A percentile compares a stretch with the other conserved stretches of the same genome.
phyloP scores from a whole-genome alignment of 805 yeast genomes.

The Saccharomycopsis sp. region DNA sequence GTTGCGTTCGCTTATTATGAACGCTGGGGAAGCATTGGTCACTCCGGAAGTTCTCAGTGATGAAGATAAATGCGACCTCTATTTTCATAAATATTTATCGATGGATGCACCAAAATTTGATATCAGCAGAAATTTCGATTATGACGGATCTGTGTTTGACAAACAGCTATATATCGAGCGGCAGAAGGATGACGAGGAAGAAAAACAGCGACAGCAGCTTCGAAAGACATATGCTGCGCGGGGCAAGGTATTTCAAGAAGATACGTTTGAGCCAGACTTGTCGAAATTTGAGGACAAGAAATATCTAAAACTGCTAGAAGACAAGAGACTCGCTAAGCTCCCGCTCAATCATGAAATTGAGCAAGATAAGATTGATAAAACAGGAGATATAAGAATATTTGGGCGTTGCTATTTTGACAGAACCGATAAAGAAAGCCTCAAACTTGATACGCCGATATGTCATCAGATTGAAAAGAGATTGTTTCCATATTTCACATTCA shows the following conservation, averaged over 20 bases:
- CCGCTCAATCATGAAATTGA: conserved; percentile 7
- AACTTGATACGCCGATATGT: conserved; percentile 29
- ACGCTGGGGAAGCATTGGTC: not conserved
- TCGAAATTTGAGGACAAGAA: conserved; percentile 4
- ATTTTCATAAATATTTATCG: conserved; percentile 7
- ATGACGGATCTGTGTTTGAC: conserved; percentile 10
- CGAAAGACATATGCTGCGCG: conserved; percentile 11
- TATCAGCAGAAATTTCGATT: conserved; percentile 2
- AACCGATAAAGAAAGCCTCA: conserved; percentile 22
- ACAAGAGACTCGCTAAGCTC: not conserved
- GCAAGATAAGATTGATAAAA: conserved; percentile 13
- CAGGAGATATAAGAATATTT: conserved; percentile 23
- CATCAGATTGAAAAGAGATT: conserved; percentile 32
- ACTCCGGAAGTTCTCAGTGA: not conserved
- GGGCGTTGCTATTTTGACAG: conserved; percentile 23
- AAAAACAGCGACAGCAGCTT: conserved; percentile 21
- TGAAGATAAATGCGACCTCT: conserved; percentile 14
- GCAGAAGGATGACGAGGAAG: conserved; percentile 1
- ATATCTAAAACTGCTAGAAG: not conserved
- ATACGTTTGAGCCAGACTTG: conserved; percentile 4
- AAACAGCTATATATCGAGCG: not conserved
- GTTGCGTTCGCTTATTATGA: not conserved
- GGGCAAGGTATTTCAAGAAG: conserved; percentile 3
- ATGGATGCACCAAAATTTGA: not conserved
- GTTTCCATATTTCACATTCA: conserved; percentile 36